Evolutionary conservation across 495 filamentous ascomycete genomes (phyloP).

Genomic region (Chaetomidium leptoderma): DNA sequence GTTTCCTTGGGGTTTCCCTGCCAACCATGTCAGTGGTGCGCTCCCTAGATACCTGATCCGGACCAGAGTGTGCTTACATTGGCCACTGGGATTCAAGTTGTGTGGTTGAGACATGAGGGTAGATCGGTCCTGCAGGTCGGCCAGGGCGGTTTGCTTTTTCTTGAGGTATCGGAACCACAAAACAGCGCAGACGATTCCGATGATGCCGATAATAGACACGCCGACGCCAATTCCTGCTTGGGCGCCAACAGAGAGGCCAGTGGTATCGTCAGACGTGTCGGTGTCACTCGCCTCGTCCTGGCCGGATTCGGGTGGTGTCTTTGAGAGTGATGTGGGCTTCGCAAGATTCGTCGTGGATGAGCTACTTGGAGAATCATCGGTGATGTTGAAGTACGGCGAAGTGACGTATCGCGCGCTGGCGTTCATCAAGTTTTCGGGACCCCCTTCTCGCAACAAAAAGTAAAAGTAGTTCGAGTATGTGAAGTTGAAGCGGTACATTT

Average conservation of each 20-base stretch:
- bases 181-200: background rate
- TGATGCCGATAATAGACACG: background rate
- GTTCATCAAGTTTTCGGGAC: background rate
- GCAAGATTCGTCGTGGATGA: background rate
- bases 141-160: background rate
- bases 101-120: no score
- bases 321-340: background rate
- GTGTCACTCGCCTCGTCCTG: background rate
- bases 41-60: no score
- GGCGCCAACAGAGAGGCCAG: background rate
- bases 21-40: no score
- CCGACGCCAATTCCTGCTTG: constrained; percentile 1
- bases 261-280: background rate
- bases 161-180: background rate
- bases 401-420: constrained; percentile 3
- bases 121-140: background rate
- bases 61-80: no score
- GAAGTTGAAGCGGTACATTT: constrained; percentile 28
- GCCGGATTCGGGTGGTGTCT: no score
- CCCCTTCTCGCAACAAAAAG: constrained; percentile 29
- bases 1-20: no score
- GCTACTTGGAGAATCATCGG: background rate
- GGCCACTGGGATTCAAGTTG: no score
- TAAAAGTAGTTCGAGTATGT: constrained; percentile 30
- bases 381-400: constrained; percentile 36